Evolutionary conservation across 2,329 filamentous ascomycete genomes (phyloP), one percentile per base, ranked within the genome.

Genomic region (Cladobotryum protrusum): DNA sequence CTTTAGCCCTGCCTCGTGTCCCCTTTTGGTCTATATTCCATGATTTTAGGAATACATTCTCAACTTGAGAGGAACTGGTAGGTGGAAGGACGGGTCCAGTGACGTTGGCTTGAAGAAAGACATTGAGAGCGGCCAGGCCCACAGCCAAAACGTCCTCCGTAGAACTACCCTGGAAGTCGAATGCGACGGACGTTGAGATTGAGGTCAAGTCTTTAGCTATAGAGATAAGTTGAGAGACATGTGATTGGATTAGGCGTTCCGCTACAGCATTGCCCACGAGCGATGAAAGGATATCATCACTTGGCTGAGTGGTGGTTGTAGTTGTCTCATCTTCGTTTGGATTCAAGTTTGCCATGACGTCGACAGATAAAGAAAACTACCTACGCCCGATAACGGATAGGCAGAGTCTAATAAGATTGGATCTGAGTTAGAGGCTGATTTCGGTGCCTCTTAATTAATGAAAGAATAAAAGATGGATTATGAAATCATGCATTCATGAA

Each of bases 61-160:
- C 64, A n/a, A 76, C 49, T 3, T 59, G 47, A 32, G 52, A 39
- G 39, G 57, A 46, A 36, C 58, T 50, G 11, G 53, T 43, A 14
- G 49, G 54, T 0, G 67, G 58, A n/a, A 95, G 72, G 0, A 89
- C 85, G 1, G 91, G 91, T 0, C 91, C 91, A 3, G 91, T 96
- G 48, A 95, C 87, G 63, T 89, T 96, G 1, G 83, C 82, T 65
- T 96, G 91, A 14, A 96, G 68, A 63, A 96, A 96, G 11, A 85
- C 81, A 61, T 89, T 79, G 11, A 96, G 75, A 2, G 68, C 63
- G 37, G 68, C 67, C 7, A 68, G 47, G 5, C 61, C 67, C 20
- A 70, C 58, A 13, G 60, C 54, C 1, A 68, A 54, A 11, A 57
- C 50, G 9, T 48, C 52, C 18, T 37, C 11, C 15, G 45, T 24